phyloP scores from a whole-genome alignment of 1,284 basidiomycete genomes.

The Pyrrhoderma noxium region DNA sequence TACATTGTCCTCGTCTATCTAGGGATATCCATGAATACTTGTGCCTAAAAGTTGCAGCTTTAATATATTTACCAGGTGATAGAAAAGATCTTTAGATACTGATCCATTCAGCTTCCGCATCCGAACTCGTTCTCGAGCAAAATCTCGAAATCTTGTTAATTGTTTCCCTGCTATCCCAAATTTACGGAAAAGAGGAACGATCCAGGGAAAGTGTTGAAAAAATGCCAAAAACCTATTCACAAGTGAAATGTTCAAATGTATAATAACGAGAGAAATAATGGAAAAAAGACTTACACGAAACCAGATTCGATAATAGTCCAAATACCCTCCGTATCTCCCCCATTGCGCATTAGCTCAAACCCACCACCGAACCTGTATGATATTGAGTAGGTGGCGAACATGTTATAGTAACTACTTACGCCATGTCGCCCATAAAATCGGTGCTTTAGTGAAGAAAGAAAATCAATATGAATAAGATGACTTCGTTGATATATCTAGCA shows the following conservation, averaged over 20 bases:
- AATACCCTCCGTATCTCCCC: constrained; percentile 19
- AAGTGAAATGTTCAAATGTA: background rate
- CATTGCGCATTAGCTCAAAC: constrained; percentile 25
- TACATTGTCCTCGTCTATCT: constrained; percentile 28
- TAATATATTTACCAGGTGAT: constrained; percentile 28
- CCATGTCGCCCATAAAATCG: constrained; percentile 35
- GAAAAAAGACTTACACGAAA: background rate
- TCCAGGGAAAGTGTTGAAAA: constrained; percentile 12
- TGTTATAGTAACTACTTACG: constrained; percentile 17
- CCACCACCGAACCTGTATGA: constrained; percentile 25
- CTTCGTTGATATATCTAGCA: constrained; percentile 16
- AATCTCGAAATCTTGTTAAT: background rate
- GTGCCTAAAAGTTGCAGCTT: background rate
- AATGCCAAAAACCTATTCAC: constrained; percentile 1
- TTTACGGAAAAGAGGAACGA: background rate
- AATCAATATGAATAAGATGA: constrained; percentile 26
- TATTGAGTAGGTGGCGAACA: background rate
- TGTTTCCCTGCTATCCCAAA: background rate
- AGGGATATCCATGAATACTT: background rate
- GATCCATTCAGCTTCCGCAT: constrained; percentile 22
- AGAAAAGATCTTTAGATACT: constrained; percentile 31
- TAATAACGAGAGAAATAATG: background rate
- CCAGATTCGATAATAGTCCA: constrained; percentile 4
- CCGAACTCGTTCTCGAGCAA: background rate
- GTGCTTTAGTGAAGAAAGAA: constrained; percentile 21